Base-by-base conservation (phyloP, 805 yeast species). In the Kluyveromyces siamensis region DNA sequence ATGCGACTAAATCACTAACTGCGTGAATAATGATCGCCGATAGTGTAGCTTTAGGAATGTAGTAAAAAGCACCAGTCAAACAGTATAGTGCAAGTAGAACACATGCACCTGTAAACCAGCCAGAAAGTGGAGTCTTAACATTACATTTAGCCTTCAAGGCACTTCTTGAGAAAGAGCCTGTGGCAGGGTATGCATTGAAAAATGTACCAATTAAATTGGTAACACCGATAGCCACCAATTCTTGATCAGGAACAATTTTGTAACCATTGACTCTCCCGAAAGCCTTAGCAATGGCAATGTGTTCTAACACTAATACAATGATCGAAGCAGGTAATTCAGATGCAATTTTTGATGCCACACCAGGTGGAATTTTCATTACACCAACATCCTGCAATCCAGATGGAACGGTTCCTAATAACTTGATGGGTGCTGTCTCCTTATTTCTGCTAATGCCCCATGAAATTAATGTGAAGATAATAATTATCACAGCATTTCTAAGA, bases 141-240 rank as follows among this genome's bases (percentile, higher is more conserved):
- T 96, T 95, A 76, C 96, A 90, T 69, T 90, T 90, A 46, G 95
- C 83, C 70, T 91, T 90, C 59, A 90, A 75, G 8, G 97, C 97
- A 41, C 96, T 85, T 72, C 97, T 83, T 17, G 95, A 86, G 67
- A 90, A 90, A 1, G 97, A 90, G 42, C 97, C 97, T 5, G 97
- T 90, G 8, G 96, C 89, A 8, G 97, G 97, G 66, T 90, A 90
- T 8, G 97, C 96, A 60, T 80, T 76, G 77, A 90, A 90, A 63
- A 89, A 87, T 18, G 96, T 87, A 57, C 96, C 96, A 57, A 90
- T 74, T 65, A 90, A 74, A 69, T 90, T 90, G 47, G 93, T 84
- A 42, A 84, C 86, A 60, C 97, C 97, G 67, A 90, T 90, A 40
- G 97, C 96, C 61, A 90, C 77, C 48, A 90, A 76, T 67, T 90